Percentiles rank a stretch among this genome's conserved stretches.
Evolutionary conservation across 2,329 filamentous ascomycete species (phyloP).

Genomic region (Zymoseptoria crescenta): DNA sequence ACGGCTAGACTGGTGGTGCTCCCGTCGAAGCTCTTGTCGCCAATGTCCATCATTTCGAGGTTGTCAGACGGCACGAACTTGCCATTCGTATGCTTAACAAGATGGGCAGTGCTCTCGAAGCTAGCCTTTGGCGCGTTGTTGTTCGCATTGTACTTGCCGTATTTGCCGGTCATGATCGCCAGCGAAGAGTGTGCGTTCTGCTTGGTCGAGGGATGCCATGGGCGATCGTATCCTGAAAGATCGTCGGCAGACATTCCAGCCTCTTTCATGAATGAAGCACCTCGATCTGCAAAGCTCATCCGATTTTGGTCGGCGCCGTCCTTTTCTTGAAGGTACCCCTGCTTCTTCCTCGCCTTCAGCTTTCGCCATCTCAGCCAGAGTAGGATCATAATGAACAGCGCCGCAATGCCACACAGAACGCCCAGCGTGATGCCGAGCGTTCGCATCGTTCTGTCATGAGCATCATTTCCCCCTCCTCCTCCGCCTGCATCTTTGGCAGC

Average conservation of each 20-base stretch:
- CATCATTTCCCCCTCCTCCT: conserved; percentile 27
- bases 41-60: conserved; percentile 39
- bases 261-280: conserved; percentile 46
- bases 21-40: conserved; percentile 29
- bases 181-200: conserved; percentile 32
- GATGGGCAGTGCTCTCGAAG: conserved; percentile 51
- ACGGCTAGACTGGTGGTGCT: conserved; percentile 12
- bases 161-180: conserved; percentile 49
- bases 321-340: conserved; percentile 37
- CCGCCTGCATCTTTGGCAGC: conserved; percentile 28
- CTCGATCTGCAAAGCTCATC: conserved; percentile 44
- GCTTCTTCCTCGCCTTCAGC: conserved; percentile 49
- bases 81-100: conserved; percentile 50
- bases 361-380: conserved; percentile 57
- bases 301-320: conserved; percentile 22
- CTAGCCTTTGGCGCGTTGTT: conserved; percentile 42
- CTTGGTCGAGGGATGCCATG: conserved; percentile 3
- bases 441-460: conserved; percentile 41
- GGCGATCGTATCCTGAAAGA: conserved; percentile 16
- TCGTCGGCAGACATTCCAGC: conserved; percentile 36
- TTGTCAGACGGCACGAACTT: conserved; percentile 34
- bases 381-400: conserved; percentile 64
- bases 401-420: conserved; percentile 65
- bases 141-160: conserved; percentile 39
- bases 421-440: conserved; percentile 78